Conservation (phyloP, 129 eudicot species). For the Glebionis coronaria region DNA sequence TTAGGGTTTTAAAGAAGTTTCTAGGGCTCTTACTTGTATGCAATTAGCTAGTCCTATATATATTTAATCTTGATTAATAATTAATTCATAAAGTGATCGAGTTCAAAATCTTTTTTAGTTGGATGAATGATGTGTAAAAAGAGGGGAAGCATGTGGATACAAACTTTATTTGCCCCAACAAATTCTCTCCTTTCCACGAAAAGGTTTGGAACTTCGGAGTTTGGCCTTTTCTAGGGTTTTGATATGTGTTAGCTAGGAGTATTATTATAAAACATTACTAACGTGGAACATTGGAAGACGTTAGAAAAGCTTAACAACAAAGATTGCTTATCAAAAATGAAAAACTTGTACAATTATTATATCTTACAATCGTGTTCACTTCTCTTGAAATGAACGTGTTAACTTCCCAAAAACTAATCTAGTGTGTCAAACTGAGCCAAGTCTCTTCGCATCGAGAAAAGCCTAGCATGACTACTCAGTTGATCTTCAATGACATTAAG, state of each 20-base stretch:
- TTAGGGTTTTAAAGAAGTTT: conserved; percentile 11
- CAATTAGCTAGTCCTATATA: conserved; percentile 19
- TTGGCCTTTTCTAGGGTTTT: conserved; percentile 34
- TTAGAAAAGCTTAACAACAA: no score
- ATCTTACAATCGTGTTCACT: no score
- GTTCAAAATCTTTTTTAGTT: conserved; percentile 34
- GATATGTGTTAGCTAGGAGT: background rate
- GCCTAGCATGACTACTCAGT: no score
- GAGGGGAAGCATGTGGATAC: conserved; percentile 42
- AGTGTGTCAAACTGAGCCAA: no score
- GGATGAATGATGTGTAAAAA: conserved; percentile 37
- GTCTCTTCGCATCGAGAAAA: no score
- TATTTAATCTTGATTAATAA: conserved; percentile 19
- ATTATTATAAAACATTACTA: background rate
- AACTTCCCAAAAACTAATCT: no score
- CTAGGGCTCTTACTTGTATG: conserved; percentile 36
- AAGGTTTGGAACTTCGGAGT: conserved; percentile 28
- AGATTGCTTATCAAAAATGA: no score
- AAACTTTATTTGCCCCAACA: conserved; percentile 24
- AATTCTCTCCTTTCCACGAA: conserved; percentile 25
- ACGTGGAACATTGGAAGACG: background rate
- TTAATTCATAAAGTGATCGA: conserved; percentile 25
- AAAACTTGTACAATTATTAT: no score
- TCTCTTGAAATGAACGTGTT: no score
- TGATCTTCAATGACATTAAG: no score